Base-by-base conservation (phyloP, 371 early-diverging fungal species). In the Mortierella sp. region DNA sequence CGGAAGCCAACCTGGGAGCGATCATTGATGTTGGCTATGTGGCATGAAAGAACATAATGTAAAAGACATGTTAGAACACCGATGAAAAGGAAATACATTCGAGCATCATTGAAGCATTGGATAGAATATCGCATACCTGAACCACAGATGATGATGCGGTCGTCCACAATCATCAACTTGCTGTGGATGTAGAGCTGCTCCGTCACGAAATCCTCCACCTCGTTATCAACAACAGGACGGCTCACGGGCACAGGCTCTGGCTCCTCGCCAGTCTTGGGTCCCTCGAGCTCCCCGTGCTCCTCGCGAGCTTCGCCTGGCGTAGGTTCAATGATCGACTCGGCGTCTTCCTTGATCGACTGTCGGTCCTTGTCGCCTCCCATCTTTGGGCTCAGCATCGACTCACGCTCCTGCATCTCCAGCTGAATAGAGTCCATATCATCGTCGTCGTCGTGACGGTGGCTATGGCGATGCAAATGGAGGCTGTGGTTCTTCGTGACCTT, bases 111-210 rank as follows among this genome's bases (percentile, higher is more conserved):
- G 40, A 66, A 48, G 13, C 26, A 24, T n/a, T n/a, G n/a, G n/a
- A n/a, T n/a, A 66, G 16, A 48, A n/a, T 9, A 16, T 43, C 47
- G 14, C 44, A 70, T 88, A 88, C 89, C 91, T 24, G 95, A 95
- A 2, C 98, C 98, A 86, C 95, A 91, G 48, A 98, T 86, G 31
- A 93, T 94, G 73, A 90, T 88, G 16, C 90, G 87, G 77, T 96
- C 97, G 86, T 98, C 98, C 4, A 95, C 94, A 78, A 98, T 96
- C 92, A 97, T 90, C 41, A 97, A 75, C 78, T 98, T 98, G 77
- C 93, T 92, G 85, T 98, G 98, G 63, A 97, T 91, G 83, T 98
- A 97, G 43, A 97, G 85, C 50, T 94, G 89, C 79, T 98, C 97
- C 5, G 93, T 93, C 0, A 95, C 94, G 79, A 90, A 90, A 65